Conservation (phyloP, 1,284 basidiomycete genomes). For the Austroboletus niveus region DNA sequence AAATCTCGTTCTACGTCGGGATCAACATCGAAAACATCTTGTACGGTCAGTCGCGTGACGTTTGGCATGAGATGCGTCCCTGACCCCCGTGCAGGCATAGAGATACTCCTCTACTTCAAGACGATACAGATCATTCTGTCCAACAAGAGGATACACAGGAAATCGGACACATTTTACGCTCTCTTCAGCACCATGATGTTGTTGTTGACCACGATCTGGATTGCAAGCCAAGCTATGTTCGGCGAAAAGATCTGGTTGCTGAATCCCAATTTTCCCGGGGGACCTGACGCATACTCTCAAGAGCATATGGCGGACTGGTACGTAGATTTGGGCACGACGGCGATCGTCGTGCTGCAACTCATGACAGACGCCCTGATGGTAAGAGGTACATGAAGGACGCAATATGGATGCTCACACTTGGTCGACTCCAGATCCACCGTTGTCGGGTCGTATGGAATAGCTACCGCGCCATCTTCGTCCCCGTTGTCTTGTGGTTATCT, state of each 20-base stretch:
- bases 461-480: slow-evolving; percentile 8
- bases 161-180: slow-evolving; percentile 10
- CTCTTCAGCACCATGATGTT: slow-evolving; percentile 24
- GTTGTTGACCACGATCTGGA: slow-evolving; percentile 21
- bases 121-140: slow-evolving; percentile 18
- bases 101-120: slow-evolving; percentile 22
- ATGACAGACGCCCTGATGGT: slow-evolving; percentile 31
- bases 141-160: slow-evolving; percentile 1
- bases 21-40: neutral
- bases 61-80: neutral
- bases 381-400: slow-evolving; percentile 4
- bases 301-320: slow-evolving; percentile 20
- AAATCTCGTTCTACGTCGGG: neutral
- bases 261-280: slow-evolving; percentile 11
- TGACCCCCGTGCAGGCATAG: slow-evolving; percentile 13
- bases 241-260: slow-evolving; percentile 25
- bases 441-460: slow-evolving; percentile 18
- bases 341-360: slow-evolving; percentile 19
- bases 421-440: slow-evolving; percentile 21
- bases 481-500: slow-evolving; percentile 23
- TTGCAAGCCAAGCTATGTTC: slow-evolving; percentile 12
- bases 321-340: slow-evolving; percentile 12
- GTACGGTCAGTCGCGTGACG: slow-evolving; percentile 2
- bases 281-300: slow-evolving; percentile 15
- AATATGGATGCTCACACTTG: neutral